Percentiles rank a stretch among this genome's conserved stretches.
Conservation (phyloP, 371 early-diverging fungal genomes). For the Mucor sp. region DNA sequence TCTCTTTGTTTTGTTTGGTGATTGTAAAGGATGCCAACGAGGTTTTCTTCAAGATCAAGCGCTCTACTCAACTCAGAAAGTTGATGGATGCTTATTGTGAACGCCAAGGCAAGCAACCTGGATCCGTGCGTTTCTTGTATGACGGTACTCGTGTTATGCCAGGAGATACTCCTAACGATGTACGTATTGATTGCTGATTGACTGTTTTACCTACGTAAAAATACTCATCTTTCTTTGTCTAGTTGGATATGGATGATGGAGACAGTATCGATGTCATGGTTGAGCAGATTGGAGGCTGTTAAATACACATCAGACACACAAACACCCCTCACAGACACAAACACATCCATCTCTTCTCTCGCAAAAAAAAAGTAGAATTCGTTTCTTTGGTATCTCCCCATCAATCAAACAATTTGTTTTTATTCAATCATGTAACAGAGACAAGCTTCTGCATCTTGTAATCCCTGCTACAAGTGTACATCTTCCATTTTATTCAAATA, state of each 20-base stretch:
- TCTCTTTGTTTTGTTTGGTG: not conserved
- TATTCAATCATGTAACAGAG: not conserved
- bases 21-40: conserved; percentile 50
- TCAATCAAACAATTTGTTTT: not conserved
- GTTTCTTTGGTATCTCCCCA: not conserved
- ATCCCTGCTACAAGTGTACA: not conserved
- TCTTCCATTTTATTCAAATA: conserved; percentile 1
- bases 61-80: conserved; percentile 84
- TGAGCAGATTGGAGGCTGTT: conserved; percentile 84
- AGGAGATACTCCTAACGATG: conserved; percentile 80
- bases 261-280: conserved; percentile 94
- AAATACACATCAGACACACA: not conserved
- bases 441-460: not conserved
- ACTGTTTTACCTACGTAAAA: not conserved
- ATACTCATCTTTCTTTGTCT: not conserved
- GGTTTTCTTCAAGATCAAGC: conserved; percentile 94
- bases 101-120: conserved; percentile 74
- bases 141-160: conserved; percentile 85
- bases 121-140: conserved; percentile 84
- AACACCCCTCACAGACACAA: not conserved
- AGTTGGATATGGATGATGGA: conserved; percentile 95
- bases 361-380: not conserved
- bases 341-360: not conserved
- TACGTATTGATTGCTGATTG: conserved; percentile 26
- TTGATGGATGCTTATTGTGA: conserved; percentile 92